Percentiles rank a stretch among this genome's conserved stretches.
phyloP scores from a whole-genome alignment of 164 flowering plant genomes.

The Tetrastigma voinierianum region DNA sequence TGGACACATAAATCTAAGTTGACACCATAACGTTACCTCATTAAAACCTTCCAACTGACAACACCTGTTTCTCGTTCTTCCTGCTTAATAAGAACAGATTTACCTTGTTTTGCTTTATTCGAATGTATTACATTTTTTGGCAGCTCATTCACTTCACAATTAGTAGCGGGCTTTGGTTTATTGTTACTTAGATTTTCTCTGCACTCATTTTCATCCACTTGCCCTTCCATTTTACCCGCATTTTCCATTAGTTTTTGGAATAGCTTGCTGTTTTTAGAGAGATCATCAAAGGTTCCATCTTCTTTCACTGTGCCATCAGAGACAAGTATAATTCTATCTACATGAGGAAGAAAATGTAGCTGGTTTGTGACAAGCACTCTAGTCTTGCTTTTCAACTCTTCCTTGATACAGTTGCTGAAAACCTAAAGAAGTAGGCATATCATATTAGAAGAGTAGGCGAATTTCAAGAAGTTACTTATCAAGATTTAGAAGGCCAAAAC shows the following conservation, averaged over 20 bases:
- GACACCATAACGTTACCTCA: constrained; percentile 42
- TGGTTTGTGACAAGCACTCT: constrained; percentile 97
- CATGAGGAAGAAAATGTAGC: constrained; percentile 94
- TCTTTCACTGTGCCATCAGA: constrained; percentile 93
- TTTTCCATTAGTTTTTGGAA: constrained; percentile 94
- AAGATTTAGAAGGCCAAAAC: neutral
- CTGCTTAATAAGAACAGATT: constrained; percentile 86
- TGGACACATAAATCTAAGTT: no score
- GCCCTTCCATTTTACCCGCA: constrained; percentile 97
- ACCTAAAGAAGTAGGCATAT: constrained; percentile 46
- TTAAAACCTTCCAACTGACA: constrained; percentile 76
- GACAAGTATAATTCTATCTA: constrained; percentile 85
- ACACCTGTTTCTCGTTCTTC: constrained; percentile 99
- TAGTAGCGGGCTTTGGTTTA: constrained; percentile 36
- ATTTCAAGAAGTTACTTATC: neutral
- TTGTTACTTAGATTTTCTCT: constrained; percentile 34
- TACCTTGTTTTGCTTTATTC: constrained; percentile 60
- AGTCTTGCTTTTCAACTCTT: constrained; percentile 77
- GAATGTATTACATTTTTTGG: constrained; percentile 27
- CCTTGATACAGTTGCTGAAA: constrained; percentile 87
- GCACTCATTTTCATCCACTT: constrained; percentile 65
- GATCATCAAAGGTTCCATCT: constrained; percentile 93
- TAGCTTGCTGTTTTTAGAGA: constrained; percentile 59
- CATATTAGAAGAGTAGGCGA: neutral
- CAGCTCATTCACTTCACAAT: constrained; percentile 49